phyloP scores from a whole-genome alignment of 345 rosid genomes.

The Durio zibethinus region DNA sequence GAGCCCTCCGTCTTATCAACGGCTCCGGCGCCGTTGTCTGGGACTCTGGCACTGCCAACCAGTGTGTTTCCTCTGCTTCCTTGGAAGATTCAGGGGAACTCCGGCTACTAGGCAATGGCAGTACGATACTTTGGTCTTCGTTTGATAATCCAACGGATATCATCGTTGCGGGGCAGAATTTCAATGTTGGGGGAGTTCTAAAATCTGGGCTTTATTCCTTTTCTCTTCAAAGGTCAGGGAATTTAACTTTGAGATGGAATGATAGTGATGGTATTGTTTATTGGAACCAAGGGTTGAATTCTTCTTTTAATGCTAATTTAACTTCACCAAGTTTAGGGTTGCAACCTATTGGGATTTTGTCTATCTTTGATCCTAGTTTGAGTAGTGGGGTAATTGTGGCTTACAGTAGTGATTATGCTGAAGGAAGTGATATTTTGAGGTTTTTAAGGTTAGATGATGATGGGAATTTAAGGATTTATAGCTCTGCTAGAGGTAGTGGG shows the following conservation, averaged over 20 bases:
- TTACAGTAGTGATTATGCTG: conserved; percentile 55
- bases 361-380: conserved; percentile 37
- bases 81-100: conserved; percentile 53
- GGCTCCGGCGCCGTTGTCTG: conserved; percentile 55
- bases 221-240: conserved; percentile 35
- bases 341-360: conserved; percentile 42
- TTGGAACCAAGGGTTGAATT: conserved; percentile 48
- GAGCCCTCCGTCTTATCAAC: conserved; percentile 53
- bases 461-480: conserved; percentile 65
- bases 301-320: conserved; percentile 38
- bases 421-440: conserved; percentile 47
- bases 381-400: conserved; percentile 27
- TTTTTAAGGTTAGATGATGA: conserved; percentile 51
- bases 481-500: conserved; percentile 34
- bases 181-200: conserved; percentile 25
- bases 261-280: conserved; percentile 30
- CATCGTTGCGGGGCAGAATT: conserved; percentile 47
- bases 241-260: conserved; percentile 54
- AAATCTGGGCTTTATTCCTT: conserved; percentile 51
- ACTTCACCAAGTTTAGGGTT: conserved; percentile 43
- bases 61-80: conserved; percentile 46
- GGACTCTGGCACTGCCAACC: conserved; percentile 43
- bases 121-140: conserved; percentile 49
- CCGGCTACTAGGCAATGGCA: conserved; percentile 19
- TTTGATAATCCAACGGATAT: conserved; percentile 50